Conservation (phyloP, 73 alveolate genomes). For the Breviolum minutum region DNA sequence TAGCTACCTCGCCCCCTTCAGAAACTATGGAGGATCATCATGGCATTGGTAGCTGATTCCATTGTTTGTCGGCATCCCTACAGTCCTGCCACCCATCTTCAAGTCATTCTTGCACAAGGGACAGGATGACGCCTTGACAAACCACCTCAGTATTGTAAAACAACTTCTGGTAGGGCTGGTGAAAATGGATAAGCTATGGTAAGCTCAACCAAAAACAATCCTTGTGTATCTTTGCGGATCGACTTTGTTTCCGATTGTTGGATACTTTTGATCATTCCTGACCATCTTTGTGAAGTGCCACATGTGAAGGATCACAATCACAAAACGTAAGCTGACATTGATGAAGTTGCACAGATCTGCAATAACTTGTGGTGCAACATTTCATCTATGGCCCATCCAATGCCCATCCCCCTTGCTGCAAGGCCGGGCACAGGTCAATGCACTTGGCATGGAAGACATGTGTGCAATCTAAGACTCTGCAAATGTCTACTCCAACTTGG, state of each 20-base stretch:
- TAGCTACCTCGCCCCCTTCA: too few relatives aligned
- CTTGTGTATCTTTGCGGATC: not conserved
- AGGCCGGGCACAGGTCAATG: slow-evolving; percentile 52
- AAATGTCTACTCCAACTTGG: slow-evolving; percentile 80
- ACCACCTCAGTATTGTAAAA: slow-evolving; percentile 1
- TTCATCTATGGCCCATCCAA: too few relatives aligned
- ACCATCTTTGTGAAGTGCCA: too few relatives aligned
- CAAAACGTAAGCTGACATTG: too few relatives aligned
- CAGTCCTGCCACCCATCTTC: slow-evolving; percentile 28
- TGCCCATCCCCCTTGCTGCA: not conserved
- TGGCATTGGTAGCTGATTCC: not conserved
- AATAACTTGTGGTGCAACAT: too few relatives aligned
- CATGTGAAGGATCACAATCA: too few relatives aligned
- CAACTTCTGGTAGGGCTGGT: not conserved
- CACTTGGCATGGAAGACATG: slow-evolving; percentile 88
- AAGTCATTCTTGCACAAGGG: slow-evolving; percentile 79
- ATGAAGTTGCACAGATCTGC: too few relatives aligned
- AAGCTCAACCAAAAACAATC: not conserved
- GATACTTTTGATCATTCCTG: too few relatives aligned
- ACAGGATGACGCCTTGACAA: slow-evolving; percentile 80
- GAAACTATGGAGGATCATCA: too few relatives aligned
- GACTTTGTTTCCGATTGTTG: too few relatives aligned
- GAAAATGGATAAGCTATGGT: not conserved
- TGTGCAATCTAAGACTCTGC: slow-evolving; percentile 77
- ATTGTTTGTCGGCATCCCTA: not conserved